These are phyloP conservation scores for Penicillium bialowiezense DNA, from an alignment of 495 filamentous ascomycete genomes.

Conservation along the genomic window DNA sequence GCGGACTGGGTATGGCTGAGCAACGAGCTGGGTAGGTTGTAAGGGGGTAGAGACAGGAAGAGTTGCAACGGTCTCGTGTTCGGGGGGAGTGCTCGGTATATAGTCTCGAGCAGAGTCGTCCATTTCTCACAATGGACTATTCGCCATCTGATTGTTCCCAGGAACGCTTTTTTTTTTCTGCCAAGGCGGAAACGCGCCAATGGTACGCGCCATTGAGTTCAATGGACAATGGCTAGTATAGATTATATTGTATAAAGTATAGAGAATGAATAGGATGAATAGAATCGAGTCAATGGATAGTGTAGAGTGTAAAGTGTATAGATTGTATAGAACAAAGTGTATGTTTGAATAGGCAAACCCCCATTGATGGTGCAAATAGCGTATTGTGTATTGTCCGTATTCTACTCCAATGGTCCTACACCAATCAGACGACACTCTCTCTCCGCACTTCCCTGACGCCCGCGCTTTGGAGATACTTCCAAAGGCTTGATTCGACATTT, in stretches of 20 bases:
- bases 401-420: too few relatives aligned
- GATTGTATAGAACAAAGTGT: neutral
- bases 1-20: constrained; percentile 26
- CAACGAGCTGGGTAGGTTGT: constrained; percentile 71
- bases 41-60: constrained; percentile 51
- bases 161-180: constrained; percentile 26
- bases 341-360: too few relatives aligned
- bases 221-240: too few relatives aligned
- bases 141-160: constrained; percentile 12
- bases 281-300: too few relatives aligned
- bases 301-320: too few relatives aligned
- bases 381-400: too few relatives aligned
- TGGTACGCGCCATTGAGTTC: constrained; percentile 7
- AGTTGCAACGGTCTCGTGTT: constrained; percentile 59
- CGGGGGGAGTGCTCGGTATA: constrained; percentile 32
- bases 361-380: too few relatives aligned
- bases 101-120: constrained; percentile 47
- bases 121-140: constrained; percentile 18
- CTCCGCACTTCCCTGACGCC: too few relatives aligned
- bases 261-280: too few relatives aligned
- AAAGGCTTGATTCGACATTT: too few relatives aligned
- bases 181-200: constrained; percentile 25
- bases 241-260: too few relatives aligned
- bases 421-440: constrained; percentile 5
- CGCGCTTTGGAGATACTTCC: too few relatives aligned